phyloP scores from a whole-genome alignment of 192 early-diverging fungal species.

The Dimargaris cristalligena region DNA sequence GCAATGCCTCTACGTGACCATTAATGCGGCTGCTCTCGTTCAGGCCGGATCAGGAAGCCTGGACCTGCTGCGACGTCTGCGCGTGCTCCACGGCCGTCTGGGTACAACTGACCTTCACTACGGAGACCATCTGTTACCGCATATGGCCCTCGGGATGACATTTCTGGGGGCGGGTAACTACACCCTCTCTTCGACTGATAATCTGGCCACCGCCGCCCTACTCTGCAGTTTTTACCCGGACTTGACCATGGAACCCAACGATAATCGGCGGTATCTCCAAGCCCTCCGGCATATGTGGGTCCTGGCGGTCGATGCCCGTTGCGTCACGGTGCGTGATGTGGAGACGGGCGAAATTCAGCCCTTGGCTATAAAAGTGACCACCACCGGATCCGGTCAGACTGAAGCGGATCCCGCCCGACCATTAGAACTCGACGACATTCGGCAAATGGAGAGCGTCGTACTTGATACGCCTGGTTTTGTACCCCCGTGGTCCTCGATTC shows the following conservation, averaged over 20 bases:
- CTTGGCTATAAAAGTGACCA: slow-evolving; percentile 33
- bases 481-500: not conserved
- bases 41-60: slow-evolving; percentile 54
- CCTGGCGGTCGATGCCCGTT: slow-evolving; percentile 48
- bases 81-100: slow-evolving; percentile 25
- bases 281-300: slow-evolving; percentile 67
- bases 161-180: slow-evolving; percentile 53
- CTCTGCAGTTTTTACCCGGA: slow-evolving; percentile 51
- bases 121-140: slow-evolving; percentile 50
- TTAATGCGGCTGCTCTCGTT: slow-evolving; percentile 36
- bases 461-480: not conserved
- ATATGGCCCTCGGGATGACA: slow-evolving; percentile 62
- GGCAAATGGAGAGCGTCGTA: not conserved
- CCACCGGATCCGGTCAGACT: slow-evolving; percentile 16
- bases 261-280: slow-evolving; percentile 56
- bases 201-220: slow-evolving; percentile 42
- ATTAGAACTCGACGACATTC: slow-evolving; percentile 11
- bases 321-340: slow-evolving; percentile 50
- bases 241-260: slow-evolving; percentile 31
- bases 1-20: slow-evolving; percentile 36
- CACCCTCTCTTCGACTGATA: slow-evolving; percentile 45
- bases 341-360: slow-evolving; percentile 30
- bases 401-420: slow-evolving; percentile 6
- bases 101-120: slow-evolving; percentile 33
- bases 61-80: slow-evolving; percentile 34